Evolutionary conservation across 23 red algal species (phyloP), one percentile per base, ranked within the genome.

Genomic region (Cyanidioschyzon merolae): DNA sequence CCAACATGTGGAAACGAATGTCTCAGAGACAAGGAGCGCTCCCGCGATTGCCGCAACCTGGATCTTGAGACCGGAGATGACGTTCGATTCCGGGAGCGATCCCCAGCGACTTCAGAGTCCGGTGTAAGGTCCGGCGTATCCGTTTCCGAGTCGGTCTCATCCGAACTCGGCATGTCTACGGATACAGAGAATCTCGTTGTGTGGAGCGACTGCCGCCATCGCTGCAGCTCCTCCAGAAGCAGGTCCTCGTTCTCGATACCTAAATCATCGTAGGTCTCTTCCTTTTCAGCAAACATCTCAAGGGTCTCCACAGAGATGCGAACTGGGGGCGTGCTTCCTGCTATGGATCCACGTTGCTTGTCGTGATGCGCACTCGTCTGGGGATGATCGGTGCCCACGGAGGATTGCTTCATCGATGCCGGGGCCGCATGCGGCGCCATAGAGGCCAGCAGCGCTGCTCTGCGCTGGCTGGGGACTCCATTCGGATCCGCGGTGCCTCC

Each of bases 401-500:
- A 25, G 16, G 63, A 7, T 25, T 3, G 29, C 29, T 71, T 27
- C n/a, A 3, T 27, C 12, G 63, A 32, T 27, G 63, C 12, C 12
- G 63, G 63, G 7, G 12, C 21, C 45, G 45, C 45, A 21, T 15
- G 45, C 45, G 45, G 7, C 21, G 45, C 45, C 21, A 54, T 54
- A 54, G 7, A 7, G 7, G 45, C 45, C 7, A 15, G 12, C 12
- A 21, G 12, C 12, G 21, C 21, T 54, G 12, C 45, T 21, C 7
- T 54, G 12, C 45, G 45, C 7, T 7, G 7, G 45, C 21, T 21
- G 7, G 7, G 12, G 12, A 15, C 21, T 21, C 21, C 21, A 7
- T 71, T 15, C 12, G 63, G 63, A 83, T 83, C 17, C 78, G 79
- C 3, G 85, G 77, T 24, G 87, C 79, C 84, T 87, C 0, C 1